phyloP scores from a whole-genome alignment of 345 rosid genomes.

The Ceriops tagal region DNA sequence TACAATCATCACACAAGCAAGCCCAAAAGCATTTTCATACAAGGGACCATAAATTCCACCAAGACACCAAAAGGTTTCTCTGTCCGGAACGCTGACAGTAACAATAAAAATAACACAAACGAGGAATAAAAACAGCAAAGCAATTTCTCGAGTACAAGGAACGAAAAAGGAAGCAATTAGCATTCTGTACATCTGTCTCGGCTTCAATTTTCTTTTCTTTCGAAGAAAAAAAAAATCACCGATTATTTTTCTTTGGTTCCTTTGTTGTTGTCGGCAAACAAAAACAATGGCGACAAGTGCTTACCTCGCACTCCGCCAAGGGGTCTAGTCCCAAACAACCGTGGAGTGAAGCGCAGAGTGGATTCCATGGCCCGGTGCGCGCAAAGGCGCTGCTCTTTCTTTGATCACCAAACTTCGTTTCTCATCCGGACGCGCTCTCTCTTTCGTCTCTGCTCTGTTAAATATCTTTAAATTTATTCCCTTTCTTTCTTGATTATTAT shows the following conservation, averaged over 20 bases:
- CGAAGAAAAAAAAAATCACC: too few relatives aligned
- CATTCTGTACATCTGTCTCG: neutral
- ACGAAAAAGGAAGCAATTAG: too few relatives aligned
- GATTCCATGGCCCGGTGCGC: slow-evolving; percentile 34
- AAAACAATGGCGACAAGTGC: slow-evolving; percentile 3
- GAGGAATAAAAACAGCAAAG: too few relatives aligned
- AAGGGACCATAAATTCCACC: neutral
- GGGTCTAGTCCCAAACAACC: slow-evolving; percentile 17
- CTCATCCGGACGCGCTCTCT: too few relatives aligned
- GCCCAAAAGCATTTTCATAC: neutral
- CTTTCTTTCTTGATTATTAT: too few relatives aligned
- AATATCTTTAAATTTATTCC: too few relatives aligned
- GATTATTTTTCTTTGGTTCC: slow-evolving; percentile 4
- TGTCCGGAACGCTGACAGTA: too few relatives aligned
- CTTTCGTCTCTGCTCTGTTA: too few relatives aligned
- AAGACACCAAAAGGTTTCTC: too few relatives aligned
- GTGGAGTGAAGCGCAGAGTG: slow-evolving; percentile 23
- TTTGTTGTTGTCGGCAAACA: neutral
- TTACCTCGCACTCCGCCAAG: slow-evolving; percentile 25
- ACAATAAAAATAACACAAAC: too few relatives aligned
- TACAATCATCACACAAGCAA: neutral
- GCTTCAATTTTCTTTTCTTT: neutral
- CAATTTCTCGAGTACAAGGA: too few relatives aligned
- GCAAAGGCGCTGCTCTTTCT: neutral
- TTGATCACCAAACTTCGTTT: neutral